Evolutionary conservation across 352 stramenopile species (phyloP).

Genomic region (Phytopythium kandeliae): DNA sequence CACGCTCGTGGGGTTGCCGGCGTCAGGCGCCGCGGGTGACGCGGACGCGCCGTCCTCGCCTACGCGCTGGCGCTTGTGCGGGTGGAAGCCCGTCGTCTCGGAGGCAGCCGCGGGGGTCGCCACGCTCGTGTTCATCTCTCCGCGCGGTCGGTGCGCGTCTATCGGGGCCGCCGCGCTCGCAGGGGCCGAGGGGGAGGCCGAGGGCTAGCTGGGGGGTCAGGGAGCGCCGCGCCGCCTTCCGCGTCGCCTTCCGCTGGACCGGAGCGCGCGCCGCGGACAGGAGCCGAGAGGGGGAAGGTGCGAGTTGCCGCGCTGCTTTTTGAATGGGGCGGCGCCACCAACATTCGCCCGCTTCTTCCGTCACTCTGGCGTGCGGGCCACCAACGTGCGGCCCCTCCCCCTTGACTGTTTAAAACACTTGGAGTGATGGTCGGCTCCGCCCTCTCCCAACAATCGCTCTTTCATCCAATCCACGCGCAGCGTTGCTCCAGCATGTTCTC

Average conservation of each 20-base stretch:
- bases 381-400: too few species aligned
- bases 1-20: conserved; percentile 4
- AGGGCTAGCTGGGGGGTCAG: too few species aligned
- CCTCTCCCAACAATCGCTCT: too few species aligned
- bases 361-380: conserved; percentile 19
- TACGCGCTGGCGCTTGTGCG: conserved; percentile 53
- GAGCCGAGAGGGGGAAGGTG: too few species aligned
- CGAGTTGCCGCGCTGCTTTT: background rate
- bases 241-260: background rate
- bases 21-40: conserved; percentile 8
- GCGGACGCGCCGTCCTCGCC: conserved; percentile 22
- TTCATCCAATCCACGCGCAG: too few species aligned
- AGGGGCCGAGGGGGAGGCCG: too few species aligned
- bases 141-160: too few species aligned
- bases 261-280: too few species aligned
- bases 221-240: too few species aligned
- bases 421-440: background rate
- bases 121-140: background rate
- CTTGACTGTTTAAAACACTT: background rate
- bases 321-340: conserved; percentile 26
- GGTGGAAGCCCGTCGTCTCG: conserved; percentile 22
- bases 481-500: too few species aligned
- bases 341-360: conserved; percentile 25
- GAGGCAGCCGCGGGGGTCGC: conserved; percentile 8
- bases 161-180: conserved; percentile 1